Conservation (phyloP, 2,329 filamentous ascomycete species). For the Claviceps maximensis region DNA sequence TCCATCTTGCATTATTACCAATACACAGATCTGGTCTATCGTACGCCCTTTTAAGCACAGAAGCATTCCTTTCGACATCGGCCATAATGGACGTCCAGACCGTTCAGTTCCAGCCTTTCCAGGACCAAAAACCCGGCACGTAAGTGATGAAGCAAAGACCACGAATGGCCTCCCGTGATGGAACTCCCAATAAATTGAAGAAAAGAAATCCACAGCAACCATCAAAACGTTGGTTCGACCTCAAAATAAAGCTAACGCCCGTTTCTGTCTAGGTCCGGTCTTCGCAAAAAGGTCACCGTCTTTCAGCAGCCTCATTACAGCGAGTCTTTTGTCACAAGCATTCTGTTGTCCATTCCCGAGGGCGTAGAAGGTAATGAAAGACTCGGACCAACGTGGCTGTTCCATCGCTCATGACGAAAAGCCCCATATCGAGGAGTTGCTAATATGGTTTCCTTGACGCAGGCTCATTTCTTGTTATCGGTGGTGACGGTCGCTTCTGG, state of each 20-base stretch:
- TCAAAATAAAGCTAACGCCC: neutral
- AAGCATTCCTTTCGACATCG: neutral
- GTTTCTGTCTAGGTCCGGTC: conserved; percentile 58
- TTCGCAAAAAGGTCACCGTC: conserved; percentile 97
- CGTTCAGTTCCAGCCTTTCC: conserved; percentile 72
- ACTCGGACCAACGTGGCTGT: neutral
- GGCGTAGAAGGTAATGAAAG: conserved; percentile 56
- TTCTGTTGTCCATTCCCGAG: conserved; percentile 91
- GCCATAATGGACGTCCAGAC: conserved; percentile 57
- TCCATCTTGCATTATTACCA: neutral
- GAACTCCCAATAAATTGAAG: too few species aligned
- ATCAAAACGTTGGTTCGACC: too few species aligned
- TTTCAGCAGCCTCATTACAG: conserved; percentile 95
- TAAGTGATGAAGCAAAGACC: conserved; percentile 40
- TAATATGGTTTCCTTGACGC: neutral
- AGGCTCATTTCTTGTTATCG: conserved; percentile 82
- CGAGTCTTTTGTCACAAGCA: conserved; percentile 88
- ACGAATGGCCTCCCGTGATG: neutral
- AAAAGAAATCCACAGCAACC: too few species aligned
- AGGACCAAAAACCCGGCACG: conserved; percentile 98
- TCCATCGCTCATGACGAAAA: neutral
- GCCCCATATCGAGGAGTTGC: neutral
- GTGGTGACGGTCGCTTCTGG: conserved; percentile 92
- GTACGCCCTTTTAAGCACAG: neutral
- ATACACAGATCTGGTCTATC: neutral